A percentile compares a stretch with the other conserved stretches of the same genome.
These are phyloP conservation scores for Tausonia pullulans DNA, from an alignment of 1,284 basidiomycete genomes.

Conservation along the genomic window DNA sequence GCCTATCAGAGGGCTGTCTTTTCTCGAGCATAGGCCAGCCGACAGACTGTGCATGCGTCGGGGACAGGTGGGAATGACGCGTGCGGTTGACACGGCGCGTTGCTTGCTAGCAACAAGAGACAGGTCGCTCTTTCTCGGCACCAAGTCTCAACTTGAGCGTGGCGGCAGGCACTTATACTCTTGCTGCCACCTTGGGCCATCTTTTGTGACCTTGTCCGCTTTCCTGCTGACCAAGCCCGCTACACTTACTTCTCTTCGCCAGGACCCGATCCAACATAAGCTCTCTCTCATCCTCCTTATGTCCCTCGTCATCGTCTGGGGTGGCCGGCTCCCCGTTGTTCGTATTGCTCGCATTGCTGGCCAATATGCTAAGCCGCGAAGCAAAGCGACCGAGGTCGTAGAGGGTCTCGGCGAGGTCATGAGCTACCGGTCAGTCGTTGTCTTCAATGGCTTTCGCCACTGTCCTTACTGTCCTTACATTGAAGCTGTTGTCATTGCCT, in stretches of 20 bases:
- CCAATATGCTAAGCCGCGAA: slow-evolving; percentile 93
- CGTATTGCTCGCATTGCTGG: slow-evolving; percentile 86
- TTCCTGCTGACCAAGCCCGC: neutral
- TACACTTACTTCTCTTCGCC: slow-evolving; percentile 12
- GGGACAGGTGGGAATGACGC: too few relatives aligned
- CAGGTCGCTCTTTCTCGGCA: too few relatives aligned
- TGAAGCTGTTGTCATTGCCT: slow-evolving; percentile 1
- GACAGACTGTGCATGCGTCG: too few relatives aligned
- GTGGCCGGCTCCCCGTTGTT: slow-evolving; percentile 80
- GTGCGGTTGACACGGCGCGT: too few relatives aligned
- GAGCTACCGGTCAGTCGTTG: slow-evolving; percentile 58
- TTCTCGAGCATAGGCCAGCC: too few relatives aligned
- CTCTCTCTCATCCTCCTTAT: slow-evolving; percentile 90
- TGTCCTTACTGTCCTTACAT: neutral
- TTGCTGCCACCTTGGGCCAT: too few relatives aligned
- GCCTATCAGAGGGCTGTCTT: too few relatives aligned
- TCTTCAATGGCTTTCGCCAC: slow-evolving; percentile 1
- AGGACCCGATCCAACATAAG: slow-evolving; percentile 89
- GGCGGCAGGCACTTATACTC: too few relatives aligned
- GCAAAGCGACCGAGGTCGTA: slow-evolving; percentile 65
- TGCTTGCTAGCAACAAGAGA: too few relatives aligned
- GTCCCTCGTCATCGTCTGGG: slow-evolving; percentile 90
- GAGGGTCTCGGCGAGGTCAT: slow-evolving; percentile 50
- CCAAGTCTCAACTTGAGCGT: too few relatives aligned
- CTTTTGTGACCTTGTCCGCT: neutral